Evolutionary conservation across 2,329 filamentous ascomycete species (phyloP), one percentile per base, ranked within the genome.

Genomic region (Gyromitra esculenta): DNA sequence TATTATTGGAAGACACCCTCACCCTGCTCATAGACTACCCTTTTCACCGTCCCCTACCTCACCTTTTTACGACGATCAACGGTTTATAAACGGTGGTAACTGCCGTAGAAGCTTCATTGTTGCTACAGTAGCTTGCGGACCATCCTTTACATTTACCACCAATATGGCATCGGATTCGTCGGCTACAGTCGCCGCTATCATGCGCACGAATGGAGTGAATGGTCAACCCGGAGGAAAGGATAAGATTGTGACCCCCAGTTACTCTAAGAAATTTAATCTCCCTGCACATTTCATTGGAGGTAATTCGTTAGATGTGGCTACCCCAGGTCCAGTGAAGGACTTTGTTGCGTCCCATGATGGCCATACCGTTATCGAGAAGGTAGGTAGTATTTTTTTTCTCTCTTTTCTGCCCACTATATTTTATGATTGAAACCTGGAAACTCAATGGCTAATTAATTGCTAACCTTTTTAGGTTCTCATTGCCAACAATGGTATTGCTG

Each of bases 401-500:
- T 21, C 5, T 72, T 39, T 31, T 37, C 18, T 4, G 13, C 13
- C 3, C 31, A 54, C 50, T 50, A 4, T 15, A 25, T 21, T 31
- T 4, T 52, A 60, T 59, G 1, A 52, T 50, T 50, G 25, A 15
- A 45, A 21, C 6, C 48, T 39, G 11, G n/a, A 6, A 5, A 31
- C 5, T 21, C 9, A 35, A n/a, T 37, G 39, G 76, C 75, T 82
- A 68, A 81, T 73, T 5, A 60, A 65, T 65, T 71, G n/a, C 9
- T 52, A 11, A 11, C 41, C 7, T 41, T 62, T 81, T 21, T 82
- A 98, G 95, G 94, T 98, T 70, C 89, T 99, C 80, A 99, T 99
- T 85, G 96, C 96, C 84, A 99, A 99, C 88, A 99, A 99, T 87
- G 96, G 96, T 88, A 99, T 99, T 85, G 96, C 96, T 66, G 96